phyloP scores from a whole-genome alignment of 2,329 filamentous ascomycete species.

The Sclerotinia sclerotiorum region DNA sequence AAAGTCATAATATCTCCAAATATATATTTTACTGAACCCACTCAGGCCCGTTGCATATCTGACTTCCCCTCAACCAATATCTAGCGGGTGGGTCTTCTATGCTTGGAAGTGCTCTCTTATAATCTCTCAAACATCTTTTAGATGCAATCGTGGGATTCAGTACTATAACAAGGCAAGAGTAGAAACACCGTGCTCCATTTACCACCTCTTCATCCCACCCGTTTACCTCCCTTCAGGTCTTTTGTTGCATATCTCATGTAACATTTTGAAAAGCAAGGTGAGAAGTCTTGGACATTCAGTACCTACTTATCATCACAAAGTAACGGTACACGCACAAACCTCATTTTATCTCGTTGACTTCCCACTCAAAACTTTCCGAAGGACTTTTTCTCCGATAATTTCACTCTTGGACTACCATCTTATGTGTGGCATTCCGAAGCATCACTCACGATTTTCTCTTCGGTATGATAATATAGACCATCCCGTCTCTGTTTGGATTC shows the following conservation, averaged over 20 bases:
- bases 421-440: not conserved
- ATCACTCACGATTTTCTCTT: not conserved
- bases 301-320: not conserved
- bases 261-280: not conserved
- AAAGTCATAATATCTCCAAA: too few species aligned
- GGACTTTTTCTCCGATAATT: not conserved
- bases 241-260: not conserved
- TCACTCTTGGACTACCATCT: not conserved
- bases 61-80: too few species aligned
- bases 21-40: too few species aligned
- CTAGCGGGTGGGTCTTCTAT: too few species aligned
- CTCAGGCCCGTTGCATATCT: too few species aligned
- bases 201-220: not conserved
- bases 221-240: not conserved
- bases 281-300: not conserved
- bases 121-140: too few species aligned
- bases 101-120: too few species aligned
- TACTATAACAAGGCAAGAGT: too few species aligned
- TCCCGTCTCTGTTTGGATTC: conserved; percentile 2
- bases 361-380: not conserved
- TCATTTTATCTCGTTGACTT: not conserved
- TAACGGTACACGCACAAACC: not conserved
- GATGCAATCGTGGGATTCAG: too few species aligned
- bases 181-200: too few species aligned
- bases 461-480: not conserved